Conservation (phyloP, 1,139 yeast species). For the Nadsonia commutata region DNA sequence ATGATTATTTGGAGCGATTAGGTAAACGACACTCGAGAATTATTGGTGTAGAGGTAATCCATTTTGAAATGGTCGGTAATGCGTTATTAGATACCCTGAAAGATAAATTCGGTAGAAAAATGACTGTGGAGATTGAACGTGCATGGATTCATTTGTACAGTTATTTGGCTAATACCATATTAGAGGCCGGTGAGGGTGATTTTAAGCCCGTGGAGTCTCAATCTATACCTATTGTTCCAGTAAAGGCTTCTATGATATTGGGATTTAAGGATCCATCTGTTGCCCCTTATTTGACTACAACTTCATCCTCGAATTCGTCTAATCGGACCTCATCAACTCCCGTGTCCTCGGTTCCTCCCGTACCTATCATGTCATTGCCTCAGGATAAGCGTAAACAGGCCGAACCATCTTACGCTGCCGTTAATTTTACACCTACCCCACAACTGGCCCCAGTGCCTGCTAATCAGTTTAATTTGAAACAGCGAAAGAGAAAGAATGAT, state of each 20-base stretch:
- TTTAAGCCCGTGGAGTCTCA: not conserved
- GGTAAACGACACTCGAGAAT: slow-evolving; percentile 70
- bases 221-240: not conserved
- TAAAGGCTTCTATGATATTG: not conserved
- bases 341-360: not conserved
- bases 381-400: no score
- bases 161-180: slow-evolving; percentile 46
- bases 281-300: not conserved
- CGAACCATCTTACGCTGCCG: not conserved
- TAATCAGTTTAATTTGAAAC: not conserved
- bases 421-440: not conserved
- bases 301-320: no score
- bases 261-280: not conserved
- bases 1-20: slow-evolving; percentile 45
- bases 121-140: slow-evolving; percentile 36
- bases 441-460: not conserved
- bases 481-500: not conserved
- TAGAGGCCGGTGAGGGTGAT: slow-evolving; percentile 46
- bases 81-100: slow-evolving; percentile 62
- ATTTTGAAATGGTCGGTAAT: slow-evolving; percentile 67
- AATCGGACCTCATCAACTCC: not conserved
- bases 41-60: slow-evolving; percentile 56
- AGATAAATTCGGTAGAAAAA: slow-evolving; percentile 42
- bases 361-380: no score
- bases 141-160: slow-evolving; percentile 55